Evolutionary conservation across 176 grass and related monocot genomes (phyloP), one percentile per base, ranked within the genome.

Genomic region (Phragmites australis): DNA sequence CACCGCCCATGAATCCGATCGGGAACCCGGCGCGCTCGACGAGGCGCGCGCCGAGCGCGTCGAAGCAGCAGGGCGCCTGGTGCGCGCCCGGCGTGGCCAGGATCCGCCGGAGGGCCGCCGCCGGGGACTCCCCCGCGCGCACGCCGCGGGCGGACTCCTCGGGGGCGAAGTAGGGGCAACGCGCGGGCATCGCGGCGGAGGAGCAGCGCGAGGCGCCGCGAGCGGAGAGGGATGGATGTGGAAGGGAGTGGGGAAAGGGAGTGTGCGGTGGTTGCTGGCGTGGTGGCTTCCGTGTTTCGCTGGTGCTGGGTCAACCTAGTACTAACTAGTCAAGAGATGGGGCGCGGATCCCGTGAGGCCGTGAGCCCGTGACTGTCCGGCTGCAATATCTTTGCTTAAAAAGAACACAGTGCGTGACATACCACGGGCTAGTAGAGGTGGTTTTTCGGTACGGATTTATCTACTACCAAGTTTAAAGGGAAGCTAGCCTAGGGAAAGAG

Each of bases 1-100:
- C 68, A 94, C 96, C 96, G 37, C 96, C 93, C 81, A 87, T 93
- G 74, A 98, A 98, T 67, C 84, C 94, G 52, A 98, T 68, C 21
- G 53, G 59, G 61, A 98, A 98, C 4, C 96, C 90, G 0, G 96
- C 96, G 40, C 78, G 71, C 78, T 98, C 65, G 47, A 98, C 85
- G 58, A 94, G 96, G 70, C 86, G 93, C 40, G 90, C 96, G 32
- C 96, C 90, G 34, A 98, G 88, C 21, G 90, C 96, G 42, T 98
- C 96, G 74, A 84, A 98, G 90, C 96, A 98, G 76, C 90, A 87
- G 32, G 88, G 95, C 30, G 92, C 95, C 81, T 94, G 92, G 63
- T 97, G 92, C 41, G 89, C 83, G 15, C 92, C 92, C 1, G 92
- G 83, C 9, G 92, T 82, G 41, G 86, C 88, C 37, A 94, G 86